Evolutionary conservation across 129 eudicot genomes (phyloP), one percentile per base, ranked within the genome.

Genomic region (Oenanthe sinensis): DNA sequence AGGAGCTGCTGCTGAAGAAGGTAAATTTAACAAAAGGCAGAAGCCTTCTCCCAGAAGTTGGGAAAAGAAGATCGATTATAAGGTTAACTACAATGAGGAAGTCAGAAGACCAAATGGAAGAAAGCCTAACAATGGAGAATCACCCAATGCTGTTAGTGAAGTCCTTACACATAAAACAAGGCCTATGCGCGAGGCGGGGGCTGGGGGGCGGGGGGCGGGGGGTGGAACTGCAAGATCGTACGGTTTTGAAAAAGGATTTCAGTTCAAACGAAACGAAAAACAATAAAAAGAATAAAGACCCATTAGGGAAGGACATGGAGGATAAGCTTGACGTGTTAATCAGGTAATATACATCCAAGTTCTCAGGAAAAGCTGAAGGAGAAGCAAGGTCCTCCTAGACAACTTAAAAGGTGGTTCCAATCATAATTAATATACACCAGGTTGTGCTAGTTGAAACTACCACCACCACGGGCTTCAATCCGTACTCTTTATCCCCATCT

Each of bases 291-390:
- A 88, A 85, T 55, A 90, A 84, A 46, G 99, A 92, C 26, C 91
- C 97, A 3, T 80, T 87, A 77, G 97, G 99, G 33, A 83, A 86
- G 67, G 99, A 96, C 79, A 83, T 77, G 0, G 83, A 28, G 78
- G 99, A 96, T 87, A 90, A 96, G 74, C 96, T 96, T 28, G 99
- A 96, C 75, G 63, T 85, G 92, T 88, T 96, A 63, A 90, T 96
- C 1, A 91, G 86, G 77, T 4, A 37, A 37, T 37, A 37, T 37
- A 80, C 84, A 48, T 74, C 91, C 60, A 96, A 96, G 78, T 96
- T 92, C 60, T 85, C 97, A 45, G 78, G 74, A 70, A 86, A 81
- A 88, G 71, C 65, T 67, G 97, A 84, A 20, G 90, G 78, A n/a
- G 89, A 87, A 76, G 74, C 93, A 92, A 83, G 89, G 90, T 68